A percentile compares a stretch with the other conserved stretches of the same genome.
These are phyloP conservation scores for Pythium apleroticum DNA, from an alignment of 352 stramenopile genomes.

Conservation along the genomic window DNA sequence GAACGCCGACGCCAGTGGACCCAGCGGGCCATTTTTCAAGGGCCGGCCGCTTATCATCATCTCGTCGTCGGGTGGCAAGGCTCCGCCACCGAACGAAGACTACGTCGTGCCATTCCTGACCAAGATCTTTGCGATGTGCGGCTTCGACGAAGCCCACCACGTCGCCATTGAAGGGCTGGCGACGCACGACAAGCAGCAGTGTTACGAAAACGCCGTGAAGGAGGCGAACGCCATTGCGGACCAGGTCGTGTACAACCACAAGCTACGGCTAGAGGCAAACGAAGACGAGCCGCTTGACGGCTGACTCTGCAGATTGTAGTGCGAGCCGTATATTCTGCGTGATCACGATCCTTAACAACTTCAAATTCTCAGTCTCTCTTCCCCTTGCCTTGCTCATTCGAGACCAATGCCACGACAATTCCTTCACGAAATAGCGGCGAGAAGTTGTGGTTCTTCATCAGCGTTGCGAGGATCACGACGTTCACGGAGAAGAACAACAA, in stretches of 20 bases:
- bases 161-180: constrained; percentile 64
- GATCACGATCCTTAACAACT: background rate
- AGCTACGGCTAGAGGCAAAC: constrained; percentile 51
- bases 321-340: background rate
- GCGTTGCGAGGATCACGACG: constrained; percentile 65
- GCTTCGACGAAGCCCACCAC: constrained; percentile 64
- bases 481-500: constrained; percentile 91
- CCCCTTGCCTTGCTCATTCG: background rate
- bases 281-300: constrained; percentile 1
- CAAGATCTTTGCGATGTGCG: constrained; percentile 79
- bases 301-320: constrained; percentile 3
- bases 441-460: constrained; percentile 69
- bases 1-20: constrained; percentile 57
- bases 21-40: constrained; percentile 57
- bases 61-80: constrained; percentile 70
- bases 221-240: constrained; percentile 63
- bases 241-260: constrained; percentile 54
- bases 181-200: constrained; percentile 63
- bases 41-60: constrained; percentile 69
- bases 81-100: constrained; percentile 50
- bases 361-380: constrained; percentile 15
- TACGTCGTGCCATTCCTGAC: constrained; percentile 71
- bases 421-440: constrained; percentile 58
- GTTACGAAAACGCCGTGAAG: constrained; percentile 52
- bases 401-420: constrained; percentile 28